Evolutionary conservation across 495 filamentous ascomycete genomes (phyloP).

Genomic region (Aspergillus campestris): DNA sequence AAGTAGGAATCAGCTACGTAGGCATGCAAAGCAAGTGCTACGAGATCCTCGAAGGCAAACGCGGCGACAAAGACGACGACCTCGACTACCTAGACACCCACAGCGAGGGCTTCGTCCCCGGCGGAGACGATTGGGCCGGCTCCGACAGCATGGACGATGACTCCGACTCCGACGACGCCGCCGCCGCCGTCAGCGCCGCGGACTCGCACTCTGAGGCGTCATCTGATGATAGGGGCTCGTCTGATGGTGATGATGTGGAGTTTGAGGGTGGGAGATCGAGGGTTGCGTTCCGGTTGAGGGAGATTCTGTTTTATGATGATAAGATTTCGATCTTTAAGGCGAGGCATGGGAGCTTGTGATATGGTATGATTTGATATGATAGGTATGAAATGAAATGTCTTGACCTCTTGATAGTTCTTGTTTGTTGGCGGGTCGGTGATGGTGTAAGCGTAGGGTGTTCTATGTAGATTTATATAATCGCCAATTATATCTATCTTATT

Average conservation of each 20-base stretch:
- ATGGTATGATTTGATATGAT: not conserved
- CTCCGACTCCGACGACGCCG: slow-evolving; percentile 39
- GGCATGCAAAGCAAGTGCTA: slow-evolving; percentile 80
- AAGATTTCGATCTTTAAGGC: slow-evolving; percentile 79
- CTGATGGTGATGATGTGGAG: slow-evolving; percentile 46
- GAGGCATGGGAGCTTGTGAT: slow-evolving; percentile 60
- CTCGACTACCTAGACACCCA: slow-evolving; percentile 29
- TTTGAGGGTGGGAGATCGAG: slow-evolving; percentile 41
- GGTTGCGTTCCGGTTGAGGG: slow-evolving; percentile 58
- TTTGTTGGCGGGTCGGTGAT: not conserved
- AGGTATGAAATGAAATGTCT: too few relatives aligned
- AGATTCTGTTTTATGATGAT: slow-evolving; percentile 87
- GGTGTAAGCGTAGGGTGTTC: too few relatives aligned
- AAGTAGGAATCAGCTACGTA: slow-evolving; percentile 75
- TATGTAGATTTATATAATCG: too few relatives aligned
- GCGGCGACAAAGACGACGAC: slow-evolving; percentile 34
- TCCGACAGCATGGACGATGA: slow-evolving; percentile 41
- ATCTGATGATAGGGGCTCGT: slow-evolving; percentile 26
- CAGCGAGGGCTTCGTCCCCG: slow-evolving; percentile 37
- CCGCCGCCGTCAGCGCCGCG: slow-evolving; percentile 10
- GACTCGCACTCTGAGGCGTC: slow-evolving; percentile 36
- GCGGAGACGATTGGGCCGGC: slow-evolving; percentile 30
- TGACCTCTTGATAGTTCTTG: not conserved
- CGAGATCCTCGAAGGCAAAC: slow-evolving; percentile 68
- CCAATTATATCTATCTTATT: too few relatives aligned